A percentile compares a stretch with the other conserved stretches of the same genome.
Conservation (phyloP, 1,284 basidiomycete genomes). For the Moesziomyces globuligerus region DNA sequence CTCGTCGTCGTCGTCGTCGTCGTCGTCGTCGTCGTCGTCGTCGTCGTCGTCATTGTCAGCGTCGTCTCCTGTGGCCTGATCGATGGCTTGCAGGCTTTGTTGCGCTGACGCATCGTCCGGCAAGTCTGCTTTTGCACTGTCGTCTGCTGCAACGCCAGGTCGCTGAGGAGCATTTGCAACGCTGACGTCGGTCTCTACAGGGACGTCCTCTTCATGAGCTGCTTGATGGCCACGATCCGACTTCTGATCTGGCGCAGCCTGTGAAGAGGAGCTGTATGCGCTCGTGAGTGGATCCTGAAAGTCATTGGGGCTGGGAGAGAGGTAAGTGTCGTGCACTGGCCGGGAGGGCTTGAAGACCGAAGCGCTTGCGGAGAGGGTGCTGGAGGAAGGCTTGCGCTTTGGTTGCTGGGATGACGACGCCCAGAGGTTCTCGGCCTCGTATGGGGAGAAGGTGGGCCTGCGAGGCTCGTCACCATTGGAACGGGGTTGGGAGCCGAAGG, state of each 20-base stretch:
- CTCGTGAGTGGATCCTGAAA: constrained; percentile 29
- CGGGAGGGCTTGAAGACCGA: constrained; percentile 30
- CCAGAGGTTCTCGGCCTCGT: constrained; percentile 39
- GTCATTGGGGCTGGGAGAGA: constrained; percentile 6
- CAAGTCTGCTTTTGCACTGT: neutral
- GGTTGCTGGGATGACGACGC: constrained; percentile 12
- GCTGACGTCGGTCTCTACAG: too few relatives aligned
- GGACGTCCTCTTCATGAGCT: neutral
- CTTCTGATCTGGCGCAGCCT: neutral
- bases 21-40: constrained; percentile 4
- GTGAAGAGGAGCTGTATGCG: constrained; percentile 15
- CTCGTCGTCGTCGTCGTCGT: constrained; percentile 17
- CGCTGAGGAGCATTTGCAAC: too few relatives aligned
- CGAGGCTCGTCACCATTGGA: constrained; percentile 7
- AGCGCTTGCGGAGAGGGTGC: constrained; percentile 20
- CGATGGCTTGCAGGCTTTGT: neutral
- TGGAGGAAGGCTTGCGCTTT: constrained; percentile 5
- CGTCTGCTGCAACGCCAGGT: neutral
- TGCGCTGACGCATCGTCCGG: neutral
- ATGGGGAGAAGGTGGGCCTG: constrained; percentile 24
- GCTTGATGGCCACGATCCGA: too few relatives aligned
- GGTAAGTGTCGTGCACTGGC: constrained; percentile 1
- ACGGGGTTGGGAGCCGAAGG: constrained; percentile 29
- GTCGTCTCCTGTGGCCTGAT: constrained; percentile 1
- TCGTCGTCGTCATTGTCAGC: constrained; percentile 19